Evolutionary conservation across 176 grass and related monocot species (phyloP).

Genomic region (Oryza glumipatula): DNA sequence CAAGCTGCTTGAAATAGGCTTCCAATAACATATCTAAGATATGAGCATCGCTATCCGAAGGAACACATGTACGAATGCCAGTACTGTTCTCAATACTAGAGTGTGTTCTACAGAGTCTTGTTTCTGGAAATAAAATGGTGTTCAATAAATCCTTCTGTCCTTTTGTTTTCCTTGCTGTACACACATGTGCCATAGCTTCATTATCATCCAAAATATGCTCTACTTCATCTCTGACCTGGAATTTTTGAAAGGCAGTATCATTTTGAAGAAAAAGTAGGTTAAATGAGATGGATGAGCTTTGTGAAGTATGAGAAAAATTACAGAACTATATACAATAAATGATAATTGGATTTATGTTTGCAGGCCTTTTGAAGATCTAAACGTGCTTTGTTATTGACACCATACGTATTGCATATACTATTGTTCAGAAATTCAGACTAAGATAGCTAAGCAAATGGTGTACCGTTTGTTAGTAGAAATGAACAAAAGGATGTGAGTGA

Average conservation of each 20-base stretch:
- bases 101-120: constrained; percentile 53
- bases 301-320: background rate
- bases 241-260: constrained; percentile 8
- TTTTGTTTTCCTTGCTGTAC: constrained; percentile 91
- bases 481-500: background rate
- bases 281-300: background rate
- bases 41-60: constrained; percentile 88
- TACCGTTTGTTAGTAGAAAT: background rate
- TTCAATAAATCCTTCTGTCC: constrained; percentile 75
- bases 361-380: background rate
- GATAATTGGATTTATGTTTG: background rate
- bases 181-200: constrained; percentile 88
- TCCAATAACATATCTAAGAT: constrained; percentile 97
- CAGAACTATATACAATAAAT: background rate
- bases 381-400: background rate
- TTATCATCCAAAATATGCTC: constrained; percentile 98
- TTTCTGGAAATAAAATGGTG: constrained; percentile 56
- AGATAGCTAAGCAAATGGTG: background rate
- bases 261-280: background rate
- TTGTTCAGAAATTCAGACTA: background rate
- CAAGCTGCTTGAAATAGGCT: constrained; percentile 98
- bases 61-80: constrained; percentile 75
- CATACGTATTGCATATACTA: background rate
- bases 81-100: constrained; percentile 61
- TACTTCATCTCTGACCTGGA: constrained; percentile 93